Base-by-base conservation (phyloP, 2,329 filamentous ascomycete species). In the Sphaerulina populicola region DNA sequence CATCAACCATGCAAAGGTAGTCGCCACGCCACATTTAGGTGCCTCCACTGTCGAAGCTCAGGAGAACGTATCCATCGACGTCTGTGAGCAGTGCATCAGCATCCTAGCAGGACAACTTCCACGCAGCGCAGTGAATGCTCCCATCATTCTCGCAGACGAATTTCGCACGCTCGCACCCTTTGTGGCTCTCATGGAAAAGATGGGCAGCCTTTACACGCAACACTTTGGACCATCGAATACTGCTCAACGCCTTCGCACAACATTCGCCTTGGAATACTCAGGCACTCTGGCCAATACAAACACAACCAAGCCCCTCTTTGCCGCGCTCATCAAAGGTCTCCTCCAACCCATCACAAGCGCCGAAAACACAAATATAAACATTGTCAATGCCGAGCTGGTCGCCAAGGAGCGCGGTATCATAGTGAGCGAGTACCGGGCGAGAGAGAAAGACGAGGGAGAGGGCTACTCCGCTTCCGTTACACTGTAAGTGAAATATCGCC, bases 1-100 rank as follows among this genome's bases (percentile, higher is more conserved):
- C 7, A 78, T 85, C 51, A 74, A 73, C 8, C 86, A 91, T 59
- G 78, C 82, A 0, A 83, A 80, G 57, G 85, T 88, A 0, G 81
- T 91, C 1, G 82, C 82, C 1, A 91, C 87, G 6, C 87, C 87
- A 1, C 87, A 93, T 66, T 74, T 93, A 0, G 86, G 86, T 4
- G 87, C 87, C 0, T 87, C 82, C 0, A 93, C 87, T 0, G 77
- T 85, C 31, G 87, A 93, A 73, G 87, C 87, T 0, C 86, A 93
- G 66, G 86, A 91, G 63, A 90, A 89, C 55, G 86, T 90, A 3
- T 86, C 83, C 1, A 78, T 90, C 56, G 87, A 91, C 60, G 87
- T 91, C 7, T 91, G 86, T 67, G 82, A 83, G 31, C 86, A 93
- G 68, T 85, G 90, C 10, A 75, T 86, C 0, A 78, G 83, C 52